Percentiles rank a stretch among this genome's conserved stretches.
Conservation (phyloP, 257 asterid genomes). For the Solanum paucissectum region DNA sequence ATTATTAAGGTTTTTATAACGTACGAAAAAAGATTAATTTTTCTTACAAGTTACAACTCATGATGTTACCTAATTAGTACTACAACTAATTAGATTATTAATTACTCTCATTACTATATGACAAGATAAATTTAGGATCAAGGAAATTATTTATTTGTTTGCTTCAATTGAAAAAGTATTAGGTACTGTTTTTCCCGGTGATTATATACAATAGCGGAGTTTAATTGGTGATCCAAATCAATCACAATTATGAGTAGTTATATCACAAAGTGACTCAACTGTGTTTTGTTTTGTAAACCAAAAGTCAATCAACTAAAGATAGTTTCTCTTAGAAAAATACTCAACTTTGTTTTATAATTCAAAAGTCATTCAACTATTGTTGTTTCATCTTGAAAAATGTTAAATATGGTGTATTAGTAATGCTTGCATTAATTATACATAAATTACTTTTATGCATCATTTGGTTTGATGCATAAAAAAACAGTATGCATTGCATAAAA, state of each 20-base stretch:
- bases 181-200: background rate
- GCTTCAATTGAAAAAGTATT: background rate
- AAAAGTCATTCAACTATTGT: no score
- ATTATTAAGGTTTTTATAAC: background rate
- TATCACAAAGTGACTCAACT: no score
- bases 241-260: background rate
- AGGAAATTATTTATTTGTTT: background rate
- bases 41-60: background rate
- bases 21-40: no score
- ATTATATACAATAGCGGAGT: background rate
- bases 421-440: no score
- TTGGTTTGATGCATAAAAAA: no score
- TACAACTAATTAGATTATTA: background rate
- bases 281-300: background rate
- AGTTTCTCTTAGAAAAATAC: no score
- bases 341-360: no score
- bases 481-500: no score
- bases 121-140: background rate
- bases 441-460: no score
- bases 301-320: no score
- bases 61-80: background rate
- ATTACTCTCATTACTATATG: background rate
- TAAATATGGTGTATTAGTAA: no score
- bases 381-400: no score
- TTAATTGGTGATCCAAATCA: background rate